These are phyloP conservation scores for Pseudozyma hubeiensis DNA, from an alignment of 1,284 basidiomycete species.

Conservation along the genomic window DNA sequence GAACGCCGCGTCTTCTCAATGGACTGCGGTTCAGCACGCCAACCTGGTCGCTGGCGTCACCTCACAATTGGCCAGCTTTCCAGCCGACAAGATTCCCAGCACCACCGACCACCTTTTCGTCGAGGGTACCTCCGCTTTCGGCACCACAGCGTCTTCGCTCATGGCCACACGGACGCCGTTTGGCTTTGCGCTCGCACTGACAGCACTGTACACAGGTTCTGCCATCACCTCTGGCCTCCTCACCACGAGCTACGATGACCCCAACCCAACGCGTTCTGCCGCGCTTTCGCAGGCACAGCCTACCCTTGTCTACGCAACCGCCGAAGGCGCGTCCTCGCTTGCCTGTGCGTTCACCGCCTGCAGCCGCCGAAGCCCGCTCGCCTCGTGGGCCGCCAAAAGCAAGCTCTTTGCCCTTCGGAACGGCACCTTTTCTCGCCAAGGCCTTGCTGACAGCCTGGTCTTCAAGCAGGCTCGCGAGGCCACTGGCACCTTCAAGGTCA, in stretches of 20 bases:
- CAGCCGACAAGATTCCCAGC: slow-evolving; percentile 60
- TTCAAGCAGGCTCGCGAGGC: slow-evolving; percentile 30
- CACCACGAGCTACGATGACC: slow-evolving; percentile 44
- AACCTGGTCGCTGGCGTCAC: slow-evolving; percentile 57
- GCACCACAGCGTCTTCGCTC: slow-evolving; percentile 35
- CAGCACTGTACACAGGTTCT: slow-evolving; percentile 62
- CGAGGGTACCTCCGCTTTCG: slow-evolving; percentile 21
- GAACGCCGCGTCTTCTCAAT: slow-evolving; percentile 39
- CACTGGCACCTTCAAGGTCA: slow-evolving; percentile 31
- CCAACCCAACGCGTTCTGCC: slow-evolving; percentile 27
- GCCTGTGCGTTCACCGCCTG: slow-evolving; percentile 43
- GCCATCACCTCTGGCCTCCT: slow-evolving; percentile 46
- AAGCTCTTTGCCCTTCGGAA: slow-evolving; percentile 59
- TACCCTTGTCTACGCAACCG: slow-evolving; percentile 58
- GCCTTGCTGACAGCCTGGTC: slow-evolving; percentile 50
- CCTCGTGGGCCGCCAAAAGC: slow-evolving; percentile 26
- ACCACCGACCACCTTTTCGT: slow-evolving; percentile 52
- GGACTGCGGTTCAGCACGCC: slow-evolving; percentile 53
- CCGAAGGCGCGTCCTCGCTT: slow-evolving; percentile 46
- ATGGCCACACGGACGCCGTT: slow-evolving; percentile 44
- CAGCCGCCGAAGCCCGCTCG: slow-evolving; percentile 33
- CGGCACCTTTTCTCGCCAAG: slow-evolving; percentile 40
- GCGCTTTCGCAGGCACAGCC: slow-evolving; percentile 27
- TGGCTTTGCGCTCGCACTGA: slow-evolving; percentile 56
- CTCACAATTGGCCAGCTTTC: slow-evolving; percentile 57